Evolutionary conservation across 2,329 filamentous ascomycete genomes (phyloP).

Genomic region (Epichloe sylvatica): DNA sequence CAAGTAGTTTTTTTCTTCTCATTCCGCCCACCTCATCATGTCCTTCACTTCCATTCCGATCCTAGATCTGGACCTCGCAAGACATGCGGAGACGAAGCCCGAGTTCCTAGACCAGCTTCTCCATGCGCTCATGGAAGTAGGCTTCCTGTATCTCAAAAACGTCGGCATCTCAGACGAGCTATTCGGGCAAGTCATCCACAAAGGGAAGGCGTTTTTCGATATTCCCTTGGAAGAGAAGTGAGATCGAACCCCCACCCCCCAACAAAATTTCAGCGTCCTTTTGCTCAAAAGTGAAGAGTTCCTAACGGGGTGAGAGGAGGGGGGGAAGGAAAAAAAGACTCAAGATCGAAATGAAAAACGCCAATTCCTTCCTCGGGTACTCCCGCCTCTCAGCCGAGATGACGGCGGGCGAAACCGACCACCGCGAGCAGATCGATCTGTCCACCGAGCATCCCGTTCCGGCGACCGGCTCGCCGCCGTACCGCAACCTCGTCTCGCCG

Average conservation of each 20-base stretch:
- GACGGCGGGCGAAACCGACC: constrained; percentile 62
- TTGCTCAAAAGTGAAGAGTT: not conserved
- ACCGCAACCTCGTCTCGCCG: constrained; percentile 63
- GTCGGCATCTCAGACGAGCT: constrained; percentile 56
- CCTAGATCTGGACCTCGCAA: constrained; percentile 57
- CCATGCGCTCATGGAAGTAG: constrained; percentile 69
- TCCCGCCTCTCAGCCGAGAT: constrained; percentile 52
- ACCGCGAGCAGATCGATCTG: constrained; percentile 77
- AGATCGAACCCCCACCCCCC: too few species aligned
- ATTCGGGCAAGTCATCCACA: constrained; percentile 47
- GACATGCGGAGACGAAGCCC: constrained; percentile 51
- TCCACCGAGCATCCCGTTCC: constrained; percentile 64
- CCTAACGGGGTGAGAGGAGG: too few species aligned
- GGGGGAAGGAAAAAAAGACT: too few species aligned
- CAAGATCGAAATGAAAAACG: constrained; percentile 60
- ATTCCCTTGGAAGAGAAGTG: constrained; percentile 64
- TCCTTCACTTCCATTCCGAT: constrained; percentile 66
- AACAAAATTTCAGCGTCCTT: not conserved
- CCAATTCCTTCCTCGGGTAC: constrained; percentile 57
- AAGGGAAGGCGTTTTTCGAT: constrained; percentile 64
- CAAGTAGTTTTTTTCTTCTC: not conserved
- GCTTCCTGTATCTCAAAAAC: constrained; percentile 75
- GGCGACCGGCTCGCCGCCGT: constrained; percentile 45
- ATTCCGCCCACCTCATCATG: constrained; percentile 24
- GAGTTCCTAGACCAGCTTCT: constrained; percentile 57